A percentile compares a stretch with the other conserved stretches of the same genome.
These are phyloP conservation scores for Cicer yamashitae DNA, from an alignment of 306 rosid species.

Conservation along the genomic window DNA sequence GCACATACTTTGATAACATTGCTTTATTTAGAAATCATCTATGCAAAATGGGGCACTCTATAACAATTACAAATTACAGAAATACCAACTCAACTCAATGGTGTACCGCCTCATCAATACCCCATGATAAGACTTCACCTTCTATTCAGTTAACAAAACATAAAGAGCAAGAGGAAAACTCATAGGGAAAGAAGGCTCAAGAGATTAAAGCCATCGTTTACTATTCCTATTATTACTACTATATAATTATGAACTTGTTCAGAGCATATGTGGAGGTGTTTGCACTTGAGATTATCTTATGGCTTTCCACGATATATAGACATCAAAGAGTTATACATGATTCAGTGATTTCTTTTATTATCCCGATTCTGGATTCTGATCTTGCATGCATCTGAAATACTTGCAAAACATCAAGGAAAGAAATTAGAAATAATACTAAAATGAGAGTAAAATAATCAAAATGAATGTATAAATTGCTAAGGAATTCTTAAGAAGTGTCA, in stretches of 20 bases:
- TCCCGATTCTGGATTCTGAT: slow-evolving; percentile 27
- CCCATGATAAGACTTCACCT: slow-evolving; percentile 25
- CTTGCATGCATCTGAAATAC: slow-evolving; percentile 46
- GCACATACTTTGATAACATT: neutral
- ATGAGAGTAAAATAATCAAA: slow-evolving; percentile 4
- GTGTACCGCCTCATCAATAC: slow-evolving; percentile 16
- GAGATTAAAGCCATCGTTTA: slow-evolving; percentile 28
- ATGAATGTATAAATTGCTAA: neutral
- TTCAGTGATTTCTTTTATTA: slow-evolving; percentile 11
- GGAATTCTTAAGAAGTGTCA: neutral
- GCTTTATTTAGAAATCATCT: slow-evolving; percentile 11
- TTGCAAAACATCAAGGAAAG: slow-evolving; percentile 20
- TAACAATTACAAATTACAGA: neutral
- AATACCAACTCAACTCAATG: slow-evolving; percentile 20
- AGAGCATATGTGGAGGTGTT: slow-evolving; percentile 9
- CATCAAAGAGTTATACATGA: slow-evolving; percentile 32
- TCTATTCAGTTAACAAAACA: slow-evolving; percentile 30
- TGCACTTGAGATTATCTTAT: slow-evolving; percentile 34
- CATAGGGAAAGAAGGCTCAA: slow-evolving; percentile 16
- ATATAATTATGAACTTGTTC: slow-evolving; percentile 17
- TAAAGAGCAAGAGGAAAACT: slow-evolving; percentile 29
- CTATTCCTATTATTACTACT: slow-evolving; percentile 28
- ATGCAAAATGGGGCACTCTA: slow-evolving; percentile 11
- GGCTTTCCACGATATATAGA: slow-evolving; percentile 34
- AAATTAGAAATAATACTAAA: slow-evolving; percentile 26